Conservation (phyloP, 1,284 basidiomycete species). For the Ustilago xerochloae region DNA sequence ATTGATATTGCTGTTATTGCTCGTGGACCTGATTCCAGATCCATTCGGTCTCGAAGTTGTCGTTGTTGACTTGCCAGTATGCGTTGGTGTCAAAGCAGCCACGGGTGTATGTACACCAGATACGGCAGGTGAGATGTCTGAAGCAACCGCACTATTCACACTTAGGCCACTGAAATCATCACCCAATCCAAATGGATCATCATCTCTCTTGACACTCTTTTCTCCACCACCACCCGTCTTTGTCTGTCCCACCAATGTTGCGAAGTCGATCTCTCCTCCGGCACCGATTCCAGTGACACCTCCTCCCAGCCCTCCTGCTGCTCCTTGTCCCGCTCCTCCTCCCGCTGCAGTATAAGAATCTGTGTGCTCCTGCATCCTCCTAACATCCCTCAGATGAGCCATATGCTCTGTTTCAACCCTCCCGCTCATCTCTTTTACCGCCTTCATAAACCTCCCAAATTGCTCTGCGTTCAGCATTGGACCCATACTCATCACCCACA, state of each 20-base stretch:
- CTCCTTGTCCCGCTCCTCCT: neutral
- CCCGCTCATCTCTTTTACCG: conserved; percentile 73
- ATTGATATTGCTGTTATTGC: neutral
- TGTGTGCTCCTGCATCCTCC: conserved; percentile 60
- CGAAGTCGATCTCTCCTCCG: conserved; percentile 64
- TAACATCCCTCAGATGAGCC: conserved; percentile 51
- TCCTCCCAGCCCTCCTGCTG: conserved; percentile 16
- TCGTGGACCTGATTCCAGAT: neutral
- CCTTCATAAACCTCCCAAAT: conserved; percentile 74
- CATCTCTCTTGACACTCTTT: conserved; percentile 21
- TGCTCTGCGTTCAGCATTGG: conserved; percentile 83
- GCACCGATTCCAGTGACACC: conserved; percentile 48
- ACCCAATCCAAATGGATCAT: conserved; percentile 53
- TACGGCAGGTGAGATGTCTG: conserved; percentile 33
- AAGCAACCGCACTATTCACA: conserved; percentile 9
- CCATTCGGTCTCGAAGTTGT: conserved; percentile 2
- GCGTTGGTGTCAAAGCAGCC: conserved; percentile 38
- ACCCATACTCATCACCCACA: conserved; percentile 64
- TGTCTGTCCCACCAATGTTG: conserved; percentile 59
- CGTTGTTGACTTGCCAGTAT: conserved; percentile 23
- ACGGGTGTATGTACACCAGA: conserved; percentile 16
- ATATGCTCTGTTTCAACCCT: conserved; percentile 85
- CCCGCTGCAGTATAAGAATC: conserved; percentile 40
- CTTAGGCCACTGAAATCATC: conserved; percentile 28
- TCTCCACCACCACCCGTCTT: conserved; percentile 22